Evolutionary conservation across 1,284 basidiomycete genomes (phyloP).

Genomic region (Ganoderma meredithae): DNA sequence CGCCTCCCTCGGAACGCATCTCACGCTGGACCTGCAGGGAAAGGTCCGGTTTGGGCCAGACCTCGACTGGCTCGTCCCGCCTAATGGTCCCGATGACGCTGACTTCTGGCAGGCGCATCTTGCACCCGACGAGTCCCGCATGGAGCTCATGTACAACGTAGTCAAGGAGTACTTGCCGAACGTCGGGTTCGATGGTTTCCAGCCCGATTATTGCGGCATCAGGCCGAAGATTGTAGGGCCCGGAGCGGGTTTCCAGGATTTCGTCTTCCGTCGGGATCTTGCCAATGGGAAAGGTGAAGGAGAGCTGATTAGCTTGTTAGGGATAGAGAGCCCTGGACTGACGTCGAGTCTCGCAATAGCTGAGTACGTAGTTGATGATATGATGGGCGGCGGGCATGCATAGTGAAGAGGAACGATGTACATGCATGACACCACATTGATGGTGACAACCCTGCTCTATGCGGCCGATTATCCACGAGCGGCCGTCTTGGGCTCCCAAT

Average conservation of each 20-base stretch:
- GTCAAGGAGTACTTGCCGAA: slow-evolving; percentile 80
- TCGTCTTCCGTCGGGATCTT: slow-evolving; percentile 70
- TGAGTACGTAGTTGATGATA: slow-evolving; percentile 70
- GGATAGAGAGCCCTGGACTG: slow-evolving; percentile 82
- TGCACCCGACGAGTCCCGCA: slow-evolving; percentile 68
- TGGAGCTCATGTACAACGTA: slow-evolving; percentile 72
- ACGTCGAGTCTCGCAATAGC: slow-evolving; percentile 80
- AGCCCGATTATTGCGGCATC: slow-evolving; percentile 92
- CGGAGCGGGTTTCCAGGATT: slow-evolving; percentile 85
- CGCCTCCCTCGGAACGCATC: slow-evolving; percentile 88
- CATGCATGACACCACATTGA: slow-evolving; percentile 12
- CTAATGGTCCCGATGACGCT: slow-evolving; percentile 47
- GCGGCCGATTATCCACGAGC: slow-evolving; percentile 47
- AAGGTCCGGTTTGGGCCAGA: slow-evolving; percentile 95
- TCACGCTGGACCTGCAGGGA: slow-evolving; percentile 89
- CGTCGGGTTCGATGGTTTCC: slow-evolving; percentile 69
- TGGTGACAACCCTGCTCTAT: slow-evolving; percentile 11
- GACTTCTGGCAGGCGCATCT: slow-evolving; percentile 85
- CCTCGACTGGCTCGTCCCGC: slow-evolving; percentile 83
- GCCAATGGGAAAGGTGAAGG: slow-evolving; percentile 41
- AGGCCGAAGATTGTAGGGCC: slow-evolving; percentile 89
- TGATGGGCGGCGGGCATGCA: slow-evolving; percentile 47
- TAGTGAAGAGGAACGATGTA: slow-evolving; percentile 13
- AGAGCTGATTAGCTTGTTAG: slow-evolving; percentile 78
- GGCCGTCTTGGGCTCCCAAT: slow-evolving; percentile 84